Conservation (phyloP, 2,329 filamentous ascomycete species). For the Sporothrix pseudoabietina region DNA sequence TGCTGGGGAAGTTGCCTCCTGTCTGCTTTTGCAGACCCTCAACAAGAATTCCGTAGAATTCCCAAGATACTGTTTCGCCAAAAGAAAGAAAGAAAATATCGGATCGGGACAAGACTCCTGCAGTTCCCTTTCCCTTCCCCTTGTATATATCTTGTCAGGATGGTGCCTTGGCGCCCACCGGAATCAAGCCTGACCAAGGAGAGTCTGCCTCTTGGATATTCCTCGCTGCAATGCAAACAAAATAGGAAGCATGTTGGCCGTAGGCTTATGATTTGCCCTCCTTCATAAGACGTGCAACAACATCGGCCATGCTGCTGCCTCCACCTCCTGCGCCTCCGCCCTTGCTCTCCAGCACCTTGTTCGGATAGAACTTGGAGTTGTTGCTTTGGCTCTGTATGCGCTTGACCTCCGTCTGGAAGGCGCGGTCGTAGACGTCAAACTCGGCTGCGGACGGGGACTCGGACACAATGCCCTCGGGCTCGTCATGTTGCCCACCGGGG, state of each 20-base stretch:
- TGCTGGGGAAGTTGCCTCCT: background rate
- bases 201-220: background rate
- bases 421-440: constrained; percentile 84
- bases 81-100: background rate
- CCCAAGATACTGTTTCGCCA: background rate
- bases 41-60: background rate
- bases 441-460: constrained; percentile 85
- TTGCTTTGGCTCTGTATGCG: constrained; percentile 58
- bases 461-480: constrained; percentile 59
- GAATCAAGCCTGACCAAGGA: background rate
- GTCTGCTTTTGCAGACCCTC: background rate
- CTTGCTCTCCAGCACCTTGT: constrained; percentile 42
- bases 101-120: too few species aligned
- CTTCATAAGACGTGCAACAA: constrained; percentile 6
- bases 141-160: background rate
- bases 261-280: background rate
- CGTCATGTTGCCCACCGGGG: constrained; percentile 43
- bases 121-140: background rate
- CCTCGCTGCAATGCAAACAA: background rate
- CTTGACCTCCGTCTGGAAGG: constrained; percentile 80
- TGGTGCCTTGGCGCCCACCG: background rate
- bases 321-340: background rate
- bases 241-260: background rate
- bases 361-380: constrained; percentile 52
- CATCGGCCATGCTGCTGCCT: background rate